Base-by-base conservation (phyloP, 2,329 filamentous ascomycete genomes). In the Dactylellina haptotyla region DNA sequence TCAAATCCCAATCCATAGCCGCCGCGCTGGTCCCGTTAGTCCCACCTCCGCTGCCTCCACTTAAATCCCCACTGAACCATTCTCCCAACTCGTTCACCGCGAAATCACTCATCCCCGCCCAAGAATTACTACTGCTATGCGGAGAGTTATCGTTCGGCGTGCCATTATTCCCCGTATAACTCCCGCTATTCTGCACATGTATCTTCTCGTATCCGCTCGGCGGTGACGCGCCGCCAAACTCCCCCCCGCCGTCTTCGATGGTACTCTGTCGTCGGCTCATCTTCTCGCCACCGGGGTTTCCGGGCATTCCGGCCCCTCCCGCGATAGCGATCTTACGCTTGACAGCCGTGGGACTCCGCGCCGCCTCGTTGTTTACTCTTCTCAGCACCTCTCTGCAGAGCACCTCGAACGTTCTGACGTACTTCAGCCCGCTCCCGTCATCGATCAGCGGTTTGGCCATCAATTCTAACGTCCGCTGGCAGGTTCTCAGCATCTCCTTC, bases 141-240 rank as follows among this genome's bases (percentile, higher is more conserved):
- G 69, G 69, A 1, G 69, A 73, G 37, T 66, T 73, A n/a, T 59
- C 69, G 20, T 73, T 65, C n/a, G 69, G 69, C 23, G 69, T 73
- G 1, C 69, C 69, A 50, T 65, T 62, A 25, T 34, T 34, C 6
- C 6, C 14, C 6, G 32, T 6, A 23, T 73, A 73, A n/a, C 41
- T 62, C 16, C 69, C 69, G 39, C 56, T 65, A 18, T 26, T 63
- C 26, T 61, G 70, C 9, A 64, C 70, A 25, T 75, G 70, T n/a
- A 75, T 75, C 34, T 75, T 75, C 20, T 75, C 70, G n/a, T 75
- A 75, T 30, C 70, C 70, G 10, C 62, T 69, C 16, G 70, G 70
- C n/a, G 70, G 70, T 4, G 63, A 69, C 4, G 70, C 70, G 30
- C 70, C 70, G 12, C 70, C 70, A 39, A 75, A 75, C 32, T 75